Evolutionary conservation across 2,329 filamentous ascomycete genomes (phyloP), one percentile per base, ranked within the genome.

Genomic region (Pseudogymnoascus sp.): DNA sequence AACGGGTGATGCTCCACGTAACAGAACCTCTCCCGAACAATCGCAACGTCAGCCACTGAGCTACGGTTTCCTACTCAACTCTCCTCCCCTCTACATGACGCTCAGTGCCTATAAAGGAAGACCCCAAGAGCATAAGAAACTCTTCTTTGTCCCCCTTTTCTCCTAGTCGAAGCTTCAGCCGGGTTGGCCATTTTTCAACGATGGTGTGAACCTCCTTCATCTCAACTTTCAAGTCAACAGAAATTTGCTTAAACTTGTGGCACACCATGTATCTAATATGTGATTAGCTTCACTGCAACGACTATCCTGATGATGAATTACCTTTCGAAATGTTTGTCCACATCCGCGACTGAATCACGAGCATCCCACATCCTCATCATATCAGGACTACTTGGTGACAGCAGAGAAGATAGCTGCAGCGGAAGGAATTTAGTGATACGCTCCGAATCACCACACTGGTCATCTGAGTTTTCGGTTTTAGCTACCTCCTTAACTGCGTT

Each of bases 131-230:
- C 43, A 63, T 10, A 6, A 71, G 66, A 67, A 77, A 77, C 57
- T 76, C 73, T 14, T 71, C 68, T 39, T 72, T 67, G 0, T 70
- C 71, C 3, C 67, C 69, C 2, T 48, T 61, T 21, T 67, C 62
- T 34, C 66, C 61, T 28, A 66, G 62, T 3, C 65, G 64, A 10
- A 69, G 63, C 19, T 67, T 69, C 34, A 77, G 31, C 14, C 69
- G 67, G 34, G 67, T 65, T 4, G 75, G 75, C 75, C 75, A 78
- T 7, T 69, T 64, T 6, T 72, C 69, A 11, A 77, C 68, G 43
- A 78, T 72, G 0, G 72, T 75, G 36, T 77, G 68, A 2, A 66
- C 64, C 3, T 60, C 39, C 64, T 75, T 78, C 36, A 73, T 67
- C 48, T 57, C 65, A 64, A 73, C 31, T 0, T 70, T 65, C 6